Conservation (phyloP, 805 yeast species). For the Teunomyces barrocoloradensis region DNA sequence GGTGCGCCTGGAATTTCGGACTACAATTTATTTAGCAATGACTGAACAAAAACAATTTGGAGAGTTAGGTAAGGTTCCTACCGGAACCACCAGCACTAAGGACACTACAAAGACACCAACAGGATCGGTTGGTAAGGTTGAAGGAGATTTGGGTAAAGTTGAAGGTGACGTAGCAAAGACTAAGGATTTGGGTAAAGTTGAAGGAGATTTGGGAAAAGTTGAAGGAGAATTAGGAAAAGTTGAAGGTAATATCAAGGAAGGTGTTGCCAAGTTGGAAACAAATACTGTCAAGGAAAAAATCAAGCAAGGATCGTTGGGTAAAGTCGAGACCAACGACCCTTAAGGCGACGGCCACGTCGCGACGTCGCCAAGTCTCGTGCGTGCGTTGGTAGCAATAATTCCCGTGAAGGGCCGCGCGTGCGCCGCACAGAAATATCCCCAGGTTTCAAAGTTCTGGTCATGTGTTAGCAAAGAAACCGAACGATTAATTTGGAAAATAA, state of each 20-base stretch:
- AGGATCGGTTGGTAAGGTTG: background rate
- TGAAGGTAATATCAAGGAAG: slow-evolving; percentile 4
- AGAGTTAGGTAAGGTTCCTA: slow-evolving; percentile 8
- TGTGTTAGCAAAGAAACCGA: background rate
- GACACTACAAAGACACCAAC: background rate
- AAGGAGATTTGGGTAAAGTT: slow-evolving; percentile 5
- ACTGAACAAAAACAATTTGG: slow-evolving; percentile 7
- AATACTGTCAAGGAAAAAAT: background rate
- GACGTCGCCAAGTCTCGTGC: too few relatives aligned
- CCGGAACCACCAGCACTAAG: slow-evolving; percentile 5
- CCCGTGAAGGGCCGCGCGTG: background rate
- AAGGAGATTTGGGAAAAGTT: slow-evolving; percentile 1
- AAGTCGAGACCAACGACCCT: slow-evolving; percentile 1
- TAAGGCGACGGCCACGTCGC: background rate
- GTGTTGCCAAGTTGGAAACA: slow-evolving; percentile 4
- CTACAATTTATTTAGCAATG: background rate
- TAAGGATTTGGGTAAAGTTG: background rate
- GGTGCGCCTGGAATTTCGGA: background rate
- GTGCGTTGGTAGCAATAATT: too few relatives aligned
- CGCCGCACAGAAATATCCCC: background rate
- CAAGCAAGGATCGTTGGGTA: slow-evolving; percentile 3
- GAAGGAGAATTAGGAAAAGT: slow-evolving; percentile 3
- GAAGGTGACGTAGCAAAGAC: slow-evolving; percentile 5
- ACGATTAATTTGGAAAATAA: background rate
- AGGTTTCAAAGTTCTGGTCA: background rate